Evolutionary conservation across 2,329 filamentous ascomycete genomes (phyloP), one percentile per base, ranked within the genome.

Genomic region (Aspergillus calidoustus): DNA sequence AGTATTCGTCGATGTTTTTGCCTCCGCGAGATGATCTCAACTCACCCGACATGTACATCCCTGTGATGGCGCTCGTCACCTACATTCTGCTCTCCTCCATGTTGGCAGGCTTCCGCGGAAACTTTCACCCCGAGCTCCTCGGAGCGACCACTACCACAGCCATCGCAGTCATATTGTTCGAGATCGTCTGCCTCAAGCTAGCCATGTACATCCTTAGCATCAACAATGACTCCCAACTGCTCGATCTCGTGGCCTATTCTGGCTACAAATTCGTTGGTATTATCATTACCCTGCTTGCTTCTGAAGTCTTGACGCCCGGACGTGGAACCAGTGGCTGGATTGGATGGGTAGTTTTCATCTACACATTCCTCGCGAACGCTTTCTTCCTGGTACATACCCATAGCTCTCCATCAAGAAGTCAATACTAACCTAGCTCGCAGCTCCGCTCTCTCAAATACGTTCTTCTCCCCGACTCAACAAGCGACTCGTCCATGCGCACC

Each of bases 251-350:
- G 57, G 96, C 96, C 5, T 99, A 99, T 80, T 94, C 91, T 2
- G 96, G 96, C 22, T 99, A 99, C 82, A 99, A 99, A 78, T 99
- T 99, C 73, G 94, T 99, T 30, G 95, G 94, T 34, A 93, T 97
- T 69, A 99, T 99, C 64, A 85, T 91, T 54, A 97, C 93, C 0
- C 87, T 98, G 64, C 85, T 91, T 13, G 80, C 94, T 19, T 89
- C 91, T 17, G 91, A 96, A 77, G 84, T 92, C 17, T 79, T 91
- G 66, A 96, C 90, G 60, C 87, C 88, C 13, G 90, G 93, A 49
- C 87, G 89, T 71, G 91, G 94, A 23, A 95, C 92, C 2, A 90
- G 93, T 54, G 91, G 92, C 58, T 96, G 91, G 91, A 82, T 93
- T 56, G 91, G 92, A 70, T 98, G 94, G 93, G 80, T 85, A 8